Evolutionary conservation across 371 early-diverging fungal genomes (phyloP).

Genomic region (Mucor racemosus): DNA sequence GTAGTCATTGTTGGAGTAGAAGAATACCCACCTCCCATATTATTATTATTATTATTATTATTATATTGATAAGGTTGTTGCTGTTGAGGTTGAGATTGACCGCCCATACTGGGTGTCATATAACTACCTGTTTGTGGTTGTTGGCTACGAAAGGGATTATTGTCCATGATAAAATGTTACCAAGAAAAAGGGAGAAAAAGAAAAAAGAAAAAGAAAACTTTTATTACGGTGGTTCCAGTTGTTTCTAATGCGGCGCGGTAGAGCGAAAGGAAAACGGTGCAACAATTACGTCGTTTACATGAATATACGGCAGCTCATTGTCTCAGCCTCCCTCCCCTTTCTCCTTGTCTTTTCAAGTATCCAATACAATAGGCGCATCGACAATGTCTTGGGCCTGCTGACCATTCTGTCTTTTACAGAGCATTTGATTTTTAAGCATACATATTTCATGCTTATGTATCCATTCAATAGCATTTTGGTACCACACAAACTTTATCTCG

Average conservation of each 20-base stretch:
- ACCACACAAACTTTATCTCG: neutral
- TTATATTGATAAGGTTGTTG: neutral
- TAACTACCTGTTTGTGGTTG: slow-evolving; percentile 9
- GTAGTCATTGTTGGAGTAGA: neutral
- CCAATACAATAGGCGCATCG: too few species aligned
- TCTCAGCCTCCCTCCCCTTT: neutral
- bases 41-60: neutral
- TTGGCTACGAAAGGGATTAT: slow-evolving; percentile 42
- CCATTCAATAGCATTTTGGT: neutral
- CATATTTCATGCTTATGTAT: neutral
- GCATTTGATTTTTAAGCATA: too few species aligned
- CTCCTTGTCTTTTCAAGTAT: too few species aligned
- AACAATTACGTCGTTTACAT: slow-evolving; percentile 5
- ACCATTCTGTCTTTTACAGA: too few species aligned
- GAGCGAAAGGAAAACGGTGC: neutral
- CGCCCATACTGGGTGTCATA: neutral
- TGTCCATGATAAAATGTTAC: slow-evolving; percentile 28
- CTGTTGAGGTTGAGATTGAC: neutral
- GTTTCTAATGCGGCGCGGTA: neutral
- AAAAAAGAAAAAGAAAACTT: slow-evolving; percentile 10
- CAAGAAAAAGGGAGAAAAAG: slow-evolving; percentile 7
- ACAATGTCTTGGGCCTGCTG: too few species aligned
- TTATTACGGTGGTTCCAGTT: neutral
- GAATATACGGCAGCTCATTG: neutral
- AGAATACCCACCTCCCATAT: neutral